phyloP scores from a whole-genome alignment of 179 eudicot species.

The Heliamphora pulchella region DNA sequence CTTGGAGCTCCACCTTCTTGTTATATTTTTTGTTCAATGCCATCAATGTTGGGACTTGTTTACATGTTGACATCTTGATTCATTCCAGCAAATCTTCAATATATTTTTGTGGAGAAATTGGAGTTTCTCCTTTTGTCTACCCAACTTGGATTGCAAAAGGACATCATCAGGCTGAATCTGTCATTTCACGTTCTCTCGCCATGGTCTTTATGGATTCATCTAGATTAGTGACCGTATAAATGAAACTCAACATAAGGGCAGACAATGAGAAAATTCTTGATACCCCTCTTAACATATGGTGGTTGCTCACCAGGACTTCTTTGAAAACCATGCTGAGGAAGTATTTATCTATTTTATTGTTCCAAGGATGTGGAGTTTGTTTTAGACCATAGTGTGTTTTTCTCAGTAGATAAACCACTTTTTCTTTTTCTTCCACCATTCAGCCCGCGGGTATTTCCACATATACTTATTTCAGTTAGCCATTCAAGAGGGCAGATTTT shows the following conservation, averaged over 20 bases:
- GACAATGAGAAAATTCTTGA: not conserved
- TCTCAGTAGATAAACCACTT: not conserved
- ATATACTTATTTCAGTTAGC: not conserved
- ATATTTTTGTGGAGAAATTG: constrained; percentile 3
- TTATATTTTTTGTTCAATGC: constrained; percentile 2
- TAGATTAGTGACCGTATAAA: constrained; percentile 9
- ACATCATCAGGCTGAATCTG: not conserved
- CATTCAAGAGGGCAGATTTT: not conserved
- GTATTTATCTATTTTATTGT: not conserved
- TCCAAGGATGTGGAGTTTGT: not conserved
- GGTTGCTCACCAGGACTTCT: not conserved
- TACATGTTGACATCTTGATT: not conserved
- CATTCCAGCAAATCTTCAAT: not conserved
- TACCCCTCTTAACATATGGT: not conserved
- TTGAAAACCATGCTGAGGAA: not conserved
- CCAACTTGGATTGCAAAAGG: not conserved
- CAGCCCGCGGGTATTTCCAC: not conserved
- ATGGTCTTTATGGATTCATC: constrained; percentile 11
- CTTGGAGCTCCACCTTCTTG: constrained; percentile 2
- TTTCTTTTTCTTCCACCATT: not conserved
- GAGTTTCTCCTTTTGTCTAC: not conserved
- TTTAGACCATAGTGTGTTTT: not conserved
- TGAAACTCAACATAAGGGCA: constrained; percentile 14
- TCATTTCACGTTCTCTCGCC: constrained; percentile 8
- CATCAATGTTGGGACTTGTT: not conserved